phyloP scores from a whole-genome alignment of 2,329 filamentous ascomycete genomes.

The Epicoccum nigrum region DNA sequence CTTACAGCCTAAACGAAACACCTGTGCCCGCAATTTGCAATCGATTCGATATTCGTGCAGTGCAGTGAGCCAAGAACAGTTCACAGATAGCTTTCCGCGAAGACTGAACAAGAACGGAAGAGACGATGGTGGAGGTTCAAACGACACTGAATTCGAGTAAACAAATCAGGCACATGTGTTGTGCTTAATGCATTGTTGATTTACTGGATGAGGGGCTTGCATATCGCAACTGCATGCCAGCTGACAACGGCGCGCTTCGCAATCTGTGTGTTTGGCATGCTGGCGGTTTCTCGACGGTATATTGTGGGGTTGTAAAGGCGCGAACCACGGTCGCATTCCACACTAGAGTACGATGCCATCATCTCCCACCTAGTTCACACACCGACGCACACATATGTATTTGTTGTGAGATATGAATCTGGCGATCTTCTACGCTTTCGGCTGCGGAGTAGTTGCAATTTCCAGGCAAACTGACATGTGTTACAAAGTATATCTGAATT shows the following conservation, averaged over 20 bases:
- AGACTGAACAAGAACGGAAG: background rate
- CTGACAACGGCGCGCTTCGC: background rate
- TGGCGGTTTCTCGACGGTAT: slow-evolving; percentile 13
- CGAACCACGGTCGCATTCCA: background rate
- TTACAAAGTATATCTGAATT: slow-evolving; percentile 29
- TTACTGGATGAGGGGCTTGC: background rate
- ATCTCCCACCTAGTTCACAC: no score
- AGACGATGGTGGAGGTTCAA: background rate
- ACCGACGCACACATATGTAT: no score
- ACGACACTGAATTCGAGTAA: background rate
- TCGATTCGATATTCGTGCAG: background rate
- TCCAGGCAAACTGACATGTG: no score
- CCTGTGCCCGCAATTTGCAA: background rate
- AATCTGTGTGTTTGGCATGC: background rate
- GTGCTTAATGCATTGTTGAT: background rate
- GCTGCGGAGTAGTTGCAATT: no score
- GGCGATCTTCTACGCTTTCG: no score
- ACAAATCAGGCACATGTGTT: background rate
- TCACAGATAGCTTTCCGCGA: background rate
- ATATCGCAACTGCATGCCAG: background rate
- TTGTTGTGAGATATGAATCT: no score
- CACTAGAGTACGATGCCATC: background rate
- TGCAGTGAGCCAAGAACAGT: background rate
- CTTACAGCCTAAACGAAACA: background rate
- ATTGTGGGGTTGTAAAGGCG: background rate